phyloP scores from a whole-genome alignment of 176 grass and related monocot genomes.

The Eleusine indica region DNA sequence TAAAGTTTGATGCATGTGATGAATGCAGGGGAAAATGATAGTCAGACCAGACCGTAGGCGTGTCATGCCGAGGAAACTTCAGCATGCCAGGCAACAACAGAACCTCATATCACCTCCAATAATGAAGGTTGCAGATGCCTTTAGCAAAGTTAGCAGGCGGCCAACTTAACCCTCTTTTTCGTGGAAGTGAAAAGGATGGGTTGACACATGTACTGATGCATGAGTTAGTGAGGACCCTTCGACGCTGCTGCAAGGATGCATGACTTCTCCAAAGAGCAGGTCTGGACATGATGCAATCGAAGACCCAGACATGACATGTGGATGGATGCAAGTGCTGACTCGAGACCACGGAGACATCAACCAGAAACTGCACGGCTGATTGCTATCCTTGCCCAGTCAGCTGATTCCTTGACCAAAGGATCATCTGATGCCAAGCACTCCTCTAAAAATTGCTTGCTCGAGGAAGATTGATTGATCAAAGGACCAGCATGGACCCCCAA shows the following conservation, averaged over 20 bases:
- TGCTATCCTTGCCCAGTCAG: constrained; percentile 79
- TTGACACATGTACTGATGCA: constrained; percentile 67
- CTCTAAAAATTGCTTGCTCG: constrained; percentile 75
- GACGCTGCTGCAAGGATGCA: constrained; percentile 55
- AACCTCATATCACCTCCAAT: constrained; percentile 51
- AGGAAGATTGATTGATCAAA: constrained; percentile 67
- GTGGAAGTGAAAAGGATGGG: constrained; percentile 37
- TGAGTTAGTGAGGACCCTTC: constrained; percentile 67
- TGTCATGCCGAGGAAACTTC: constrained; percentile 34
- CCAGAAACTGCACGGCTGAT: constrained; percentile 81
- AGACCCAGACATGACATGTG: constrained; percentile 55
- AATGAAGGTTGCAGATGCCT: constrained; percentile 49
- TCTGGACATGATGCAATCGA: constrained; percentile 68
- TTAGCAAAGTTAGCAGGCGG: constrained; percentile 58
- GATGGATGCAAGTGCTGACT: constrained; percentile 65
- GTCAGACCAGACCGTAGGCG: constrained; percentile 30
- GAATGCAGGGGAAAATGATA: constrained; percentile 43
- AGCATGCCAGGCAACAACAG: constrained; percentile 43
- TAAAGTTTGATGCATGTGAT: constrained; percentile 53
- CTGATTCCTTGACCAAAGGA: constrained; percentile 73
- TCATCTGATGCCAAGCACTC: constrained; percentile 86
- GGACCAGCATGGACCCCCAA: constrained; percentile 70
- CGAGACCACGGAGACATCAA: constrained; percentile 45
- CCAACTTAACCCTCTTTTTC: constrained; percentile 63
- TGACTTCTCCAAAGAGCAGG: constrained; percentile 57